Evolutionary conservation across 2,329 filamentous ascomycete species (phyloP), one percentile per base, ranked within the genome.

Genomic region (Fusarium devonianum): DNA sequence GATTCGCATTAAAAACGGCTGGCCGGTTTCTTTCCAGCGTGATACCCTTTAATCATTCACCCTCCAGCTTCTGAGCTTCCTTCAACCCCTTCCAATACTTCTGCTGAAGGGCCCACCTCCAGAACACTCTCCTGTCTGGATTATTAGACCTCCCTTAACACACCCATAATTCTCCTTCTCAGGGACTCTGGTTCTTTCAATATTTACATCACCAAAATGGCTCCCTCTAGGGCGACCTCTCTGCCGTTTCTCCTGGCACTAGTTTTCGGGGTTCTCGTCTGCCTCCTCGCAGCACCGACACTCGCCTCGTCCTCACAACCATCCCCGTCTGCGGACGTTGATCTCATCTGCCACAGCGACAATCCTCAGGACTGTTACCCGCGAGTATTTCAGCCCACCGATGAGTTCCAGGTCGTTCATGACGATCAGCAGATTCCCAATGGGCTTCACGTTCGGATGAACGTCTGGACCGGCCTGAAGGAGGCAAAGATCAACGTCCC

Each of bases 401-500:
- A 85, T 36, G 78, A 87, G 47, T 89, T 89, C 57, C 84, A 87
- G 67, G 64, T 71, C 7, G 76, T 89, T 29, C 82, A 77, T 51
- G 77, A 83, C 25, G 86, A 87, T 59, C 86, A 89, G 67, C 80
- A 87, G 26, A 66, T 89, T 4, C 86, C 86, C 1, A 71, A 76
- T 0, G 86, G 86, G 5, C 77, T 89, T 4, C 86, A 89, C 65
- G 78, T 89, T 40, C 81, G 85, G 28, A 70, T 89, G 44, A 82
- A 89, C 64, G 76, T 89, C 35, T 77, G 78, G 59, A 85, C 84
- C 0, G 86, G 86, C 16, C 62, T 77, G 58, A 86, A 83, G 58
- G 84, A 88, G 66, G 86, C 86, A 58, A 86, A 87, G 64, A 75
- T 88, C 53, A 83, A 88, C 67, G 75, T 85, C 13, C 82, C 82